phyloP scores from a whole-genome alignment of 345 rosid species.

The Acer negundo region DNA sequence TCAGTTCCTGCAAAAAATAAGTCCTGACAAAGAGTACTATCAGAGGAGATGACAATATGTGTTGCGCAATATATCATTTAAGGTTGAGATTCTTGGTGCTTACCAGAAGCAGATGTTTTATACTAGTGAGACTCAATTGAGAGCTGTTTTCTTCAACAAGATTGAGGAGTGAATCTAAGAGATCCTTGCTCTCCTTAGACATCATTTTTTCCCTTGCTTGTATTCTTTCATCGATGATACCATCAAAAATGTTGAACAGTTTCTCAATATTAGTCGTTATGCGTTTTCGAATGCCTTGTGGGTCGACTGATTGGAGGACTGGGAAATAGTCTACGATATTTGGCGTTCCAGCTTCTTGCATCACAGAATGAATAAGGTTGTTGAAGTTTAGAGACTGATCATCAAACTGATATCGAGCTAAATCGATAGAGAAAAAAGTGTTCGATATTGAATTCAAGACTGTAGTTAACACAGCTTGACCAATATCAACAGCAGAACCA shows the following conservation, averaged over 20 bases:
- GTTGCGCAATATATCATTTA: no score
- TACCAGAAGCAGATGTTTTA: slow-evolving; percentile 34
- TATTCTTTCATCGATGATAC: slow-evolving; percentile 11
- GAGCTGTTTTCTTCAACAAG: slow-evolving; percentile 18
- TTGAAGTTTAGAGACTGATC: no score
- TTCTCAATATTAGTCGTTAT: neutral
- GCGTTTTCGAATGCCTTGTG: neutral
- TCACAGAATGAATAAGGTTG: no score
- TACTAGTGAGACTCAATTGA: slow-evolving; percentile 16
- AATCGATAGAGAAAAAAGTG: no score
- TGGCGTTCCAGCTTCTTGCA: slow-evolving; percentile 13
- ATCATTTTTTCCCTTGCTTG: neutral
- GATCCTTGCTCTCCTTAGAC: slow-evolving; percentile 17
- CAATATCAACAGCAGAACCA: no score
- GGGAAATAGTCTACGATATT: slow-evolving; percentile 18
- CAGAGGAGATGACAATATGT: no score
- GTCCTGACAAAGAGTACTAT: no score
- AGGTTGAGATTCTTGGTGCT: no score
- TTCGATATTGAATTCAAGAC: no score
- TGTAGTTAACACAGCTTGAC: no score
- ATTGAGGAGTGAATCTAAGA: slow-evolving; percentile 40
- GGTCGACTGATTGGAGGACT: neutral
- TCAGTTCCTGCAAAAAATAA: slow-evolving; percentile 47
- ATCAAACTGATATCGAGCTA: no score
- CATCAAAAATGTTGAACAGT: neutral